phyloP scores from a whole-genome alignment of 192 early-diverging fungal genomes.

The Dimargaris cristalligena region DNA sequence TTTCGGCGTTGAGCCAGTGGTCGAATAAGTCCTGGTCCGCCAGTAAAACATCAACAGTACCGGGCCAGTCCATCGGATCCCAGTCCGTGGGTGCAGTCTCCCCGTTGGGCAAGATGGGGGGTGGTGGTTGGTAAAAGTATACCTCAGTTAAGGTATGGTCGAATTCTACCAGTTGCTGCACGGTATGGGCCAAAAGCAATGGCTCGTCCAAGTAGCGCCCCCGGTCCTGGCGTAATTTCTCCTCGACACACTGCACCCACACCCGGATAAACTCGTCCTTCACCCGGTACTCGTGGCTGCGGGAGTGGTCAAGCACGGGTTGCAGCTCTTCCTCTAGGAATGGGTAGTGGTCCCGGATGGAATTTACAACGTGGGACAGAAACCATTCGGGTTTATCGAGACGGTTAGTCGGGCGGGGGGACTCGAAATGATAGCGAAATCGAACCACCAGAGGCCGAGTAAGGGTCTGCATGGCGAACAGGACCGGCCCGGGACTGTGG shows the following conservation, averaged over 20 bases:
- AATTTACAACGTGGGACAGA: slow-evolving; percentile 36
- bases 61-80: slow-evolving; percentile 21
- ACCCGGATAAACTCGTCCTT: slow-evolving; percentile 52
- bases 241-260: slow-evolving; percentile 30
- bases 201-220: slow-evolving; percentile 33
- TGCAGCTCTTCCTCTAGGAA: slow-evolving; percentile 47
- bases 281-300: slow-evolving; percentile 26
- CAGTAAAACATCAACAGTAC: slow-evolving; percentile 32
- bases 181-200: slow-evolving; percentile 42
- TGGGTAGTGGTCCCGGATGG: slow-evolving; percentile 40
- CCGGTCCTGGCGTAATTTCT: slow-evolving; percentile 38
- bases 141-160: slow-evolving; percentile 46
- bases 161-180: slow-evolving; percentile 45
- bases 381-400: slow-evolving; percentile 77
- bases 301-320: slow-evolving; percentile 32
- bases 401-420: slow-evolving; percentile 45
- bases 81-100: neutral
- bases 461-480: slow-evolving; percentile 17
- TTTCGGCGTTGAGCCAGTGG: slow-evolving; percentile 53
- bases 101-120: neutral
- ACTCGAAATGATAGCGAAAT: slow-evolving; percentile 61
- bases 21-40: slow-evolving; percentile 36
- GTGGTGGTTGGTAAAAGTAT: slow-evolving; percentile 34
- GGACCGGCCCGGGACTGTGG: neutral
- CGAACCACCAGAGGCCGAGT: slow-evolving; percentile 39